These are phyloP conservation scores for Cladosporium sphaerospermum DNA, from an alignment of 2,329 filamentous ascomycete species.

Conservation along the genomic window DNA sequence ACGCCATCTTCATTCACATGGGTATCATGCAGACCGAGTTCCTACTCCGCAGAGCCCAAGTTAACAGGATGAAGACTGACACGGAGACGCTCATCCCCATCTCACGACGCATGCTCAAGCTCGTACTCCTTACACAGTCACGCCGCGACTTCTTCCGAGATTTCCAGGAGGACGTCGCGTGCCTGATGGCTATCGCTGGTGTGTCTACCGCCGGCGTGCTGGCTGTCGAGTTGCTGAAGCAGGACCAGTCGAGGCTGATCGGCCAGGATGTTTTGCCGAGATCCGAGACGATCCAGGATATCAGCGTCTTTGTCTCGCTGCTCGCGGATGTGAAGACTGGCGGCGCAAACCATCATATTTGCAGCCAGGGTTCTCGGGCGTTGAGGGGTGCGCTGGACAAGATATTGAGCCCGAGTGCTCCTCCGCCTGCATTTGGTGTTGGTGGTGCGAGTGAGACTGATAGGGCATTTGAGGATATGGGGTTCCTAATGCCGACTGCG, in stretches of 20 bases:
- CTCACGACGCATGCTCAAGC: slow-evolving; percentile 33
- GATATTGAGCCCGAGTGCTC: slow-evolving; percentile 31
- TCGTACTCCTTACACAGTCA: slow-evolving; percentile 33
- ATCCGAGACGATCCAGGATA: slow-evolving; percentile 40
- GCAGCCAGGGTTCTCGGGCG: slow-evolving; percentile 36
- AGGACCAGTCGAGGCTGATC: slow-evolving; percentile 32
- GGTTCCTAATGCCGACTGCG: slow-evolving; percentile 30
- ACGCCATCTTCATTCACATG: slow-evolving; percentile 36
- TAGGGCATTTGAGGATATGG: slow-evolving; percentile 25
- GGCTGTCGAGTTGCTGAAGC: slow-evolving; percentile 38
- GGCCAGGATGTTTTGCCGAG: slow-evolving; percentile 33
- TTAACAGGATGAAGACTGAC: slow-evolving; percentile 35
- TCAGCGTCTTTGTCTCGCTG: slow-evolving; percentile 41
- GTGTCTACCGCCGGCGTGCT: slow-evolving; percentile 39
- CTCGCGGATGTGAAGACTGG: slow-evolving; percentile 35
- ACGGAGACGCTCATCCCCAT: slow-evolving; percentile 33
- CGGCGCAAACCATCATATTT: slow-evolving; percentile 36
- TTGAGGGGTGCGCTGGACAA: slow-evolving; percentile 39
- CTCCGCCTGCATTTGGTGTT: slow-evolving; percentile 9
- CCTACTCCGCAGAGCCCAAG: slow-evolving; percentile 51
- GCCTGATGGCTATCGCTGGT: slow-evolving; percentile 34
- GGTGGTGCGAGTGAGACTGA: neutral
- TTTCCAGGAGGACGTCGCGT: slow-evolving; percentile 38
- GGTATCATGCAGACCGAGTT: slow-evolving; percentile 52
- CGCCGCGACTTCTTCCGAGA: slow-evolving; percentile 36